phyloP scores from a whole-genome alignment of 1,284 basidiomycete species.

The Moesziomyces parantarcticus region DNA sequence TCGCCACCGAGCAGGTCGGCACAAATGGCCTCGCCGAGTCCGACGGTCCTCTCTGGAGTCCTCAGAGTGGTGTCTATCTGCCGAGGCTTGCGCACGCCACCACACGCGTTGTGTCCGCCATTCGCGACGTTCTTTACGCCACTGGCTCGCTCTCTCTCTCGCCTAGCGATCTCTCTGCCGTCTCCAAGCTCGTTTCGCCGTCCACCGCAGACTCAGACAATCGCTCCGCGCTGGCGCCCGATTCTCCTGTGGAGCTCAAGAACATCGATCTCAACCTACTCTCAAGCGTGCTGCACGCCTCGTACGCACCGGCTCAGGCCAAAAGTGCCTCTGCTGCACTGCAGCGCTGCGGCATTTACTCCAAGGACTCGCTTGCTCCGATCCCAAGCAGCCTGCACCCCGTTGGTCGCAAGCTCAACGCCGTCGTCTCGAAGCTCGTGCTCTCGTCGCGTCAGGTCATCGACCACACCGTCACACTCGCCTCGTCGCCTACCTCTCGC shows the following conservation, averaged over 20 bases:
- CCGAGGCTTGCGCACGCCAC: slow-evolving; percentile 41
- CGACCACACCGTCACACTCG: slow-evolving; percentile 52
- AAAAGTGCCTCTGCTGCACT: slow-evolving; percentile 8
- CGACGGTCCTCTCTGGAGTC: slow-evolving; percentile 24
- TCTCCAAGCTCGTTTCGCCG: slow-evolving; percentile 38
- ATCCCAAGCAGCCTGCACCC: slow-evolving; percentile 61
- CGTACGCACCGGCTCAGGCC: slow-evolving; percentile 8
- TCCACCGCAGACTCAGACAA: not conserved
- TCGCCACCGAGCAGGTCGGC: slow-evolving; percentile 50
- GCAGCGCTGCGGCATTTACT: slow-evolving; percentile 17
- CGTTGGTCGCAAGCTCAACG: slow-evolving; percentile 69
- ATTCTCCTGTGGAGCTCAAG: not conserved
- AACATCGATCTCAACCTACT: slow-evolving; percentile 16
- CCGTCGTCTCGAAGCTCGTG: slow-evolving; percentile 70
- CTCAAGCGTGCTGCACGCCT: slow-evolving; percentile 20
- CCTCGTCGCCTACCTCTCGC: slow-evolving; percentile 40
- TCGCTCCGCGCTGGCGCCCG: not conserved
- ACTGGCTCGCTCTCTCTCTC: slow-evolving; percentile 48
- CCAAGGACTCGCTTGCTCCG: slow-evolving; percentile 22
- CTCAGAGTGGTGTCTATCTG: slow-evolving; percentile 21
- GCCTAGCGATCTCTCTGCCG: slow-evolving; percentile 31
- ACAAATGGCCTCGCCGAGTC: slow-evolving; percentile 40
- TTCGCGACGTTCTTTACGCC: slow-evolving; percentile 52
- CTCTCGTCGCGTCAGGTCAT: slow-evolving; percentile 69
- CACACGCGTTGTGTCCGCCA: slow-evolving; percentile 34